Base-by-base conservation (phyloP, 2,329 filamentous ascomycete genomes). In the Colletotrichum ledebouriae region DNA sequence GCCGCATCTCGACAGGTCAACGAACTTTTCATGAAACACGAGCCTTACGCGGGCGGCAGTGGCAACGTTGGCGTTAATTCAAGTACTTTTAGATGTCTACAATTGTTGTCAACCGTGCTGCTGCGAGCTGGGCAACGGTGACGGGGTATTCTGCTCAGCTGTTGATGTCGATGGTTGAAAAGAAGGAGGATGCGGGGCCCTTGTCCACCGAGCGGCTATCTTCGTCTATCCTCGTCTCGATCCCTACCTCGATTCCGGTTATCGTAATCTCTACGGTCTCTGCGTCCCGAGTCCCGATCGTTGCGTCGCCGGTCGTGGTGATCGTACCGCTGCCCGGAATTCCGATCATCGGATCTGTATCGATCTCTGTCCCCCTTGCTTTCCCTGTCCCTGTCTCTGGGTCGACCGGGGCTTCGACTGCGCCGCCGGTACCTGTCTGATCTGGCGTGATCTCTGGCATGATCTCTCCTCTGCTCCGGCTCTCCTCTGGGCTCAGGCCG, bases 401-500 rank as follows among this genome's bases (percentile, higher is more conserved):
- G 55, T 22, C 74, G 67, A 13, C 66, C 72, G 10, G 75, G 75
- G 75, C 81, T 83, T 59, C 83, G 84, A 68, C 81, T 87, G 69
- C 79, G 81, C 73, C 80, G 84, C 29, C 79, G 77, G 41, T 44
- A 47, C 55, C 55, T 52, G 25, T 68, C 65, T 41, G 55, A 46
- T 34, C 34, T 58, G 47, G 69, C 46, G 50, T 67, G 50, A 22
- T 73, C 68, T 44, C 17, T 60, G 47, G 68, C 46, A 49, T 67
- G 50, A 22, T 73, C 68, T 44, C n/a, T 60, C 71, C 71, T 47
- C 29, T 70, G 65, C 33, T 65, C 65, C 3, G 55, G 17, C 2
- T 59, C 39, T 13, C 49, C 49, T 33, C 47, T 57, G 22, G 65
- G 37, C 20, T 65, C 61, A n/a, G 61, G 49, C 7, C 59, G 72